Base-by-base conservation (phyloP, 108 stramenopile species). In the Mayamaea pseudoterrestris region DNA sequence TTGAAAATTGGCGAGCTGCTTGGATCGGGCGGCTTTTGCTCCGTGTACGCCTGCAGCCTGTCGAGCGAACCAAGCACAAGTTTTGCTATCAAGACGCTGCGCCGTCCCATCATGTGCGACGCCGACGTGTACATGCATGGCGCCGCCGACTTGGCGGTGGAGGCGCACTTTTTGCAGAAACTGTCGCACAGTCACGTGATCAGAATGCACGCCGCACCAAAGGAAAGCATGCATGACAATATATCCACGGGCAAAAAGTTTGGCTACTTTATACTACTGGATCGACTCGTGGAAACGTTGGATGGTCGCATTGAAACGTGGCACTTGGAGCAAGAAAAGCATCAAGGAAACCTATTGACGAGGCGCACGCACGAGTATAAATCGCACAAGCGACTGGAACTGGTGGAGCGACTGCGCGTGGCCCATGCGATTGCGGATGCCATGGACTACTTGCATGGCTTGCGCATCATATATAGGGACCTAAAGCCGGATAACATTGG, bases 151-250 rank as follows among this genome's bases (percentile, higher is more conserved):
- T 12, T 54, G 8, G 53, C 53, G 11, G 42, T 54, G 17, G 53
- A 54, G 29, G 53, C 42, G 3, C 37, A 58, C 6, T 82, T 87
- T 41, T 46, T 87, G 26, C 65, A 69, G 0, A 30, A 57, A 1
- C 39, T 87, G 47, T 48, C 63, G 36, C 85, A 87, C 35, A 69
- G 73, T 2, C 69, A 87, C 41, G 80, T 87, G 27, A 62, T 87
- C 34, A 40, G 54, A 29, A 43, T 87, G 20, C 73, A 69, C 32
- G 71, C 70, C 27, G 75, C 82, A 17, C 74, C 76, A 27, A 74
- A 54, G 0, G 79, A 77, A 28, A 65, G 35, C n/a, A 46, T 66
- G 7, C 55, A 61, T 30, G 44, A 21, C 7, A 66, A 66, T 28
- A 37, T 66, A n/a, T 27, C 48, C 11, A 35, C 28, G 2, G 59